These are phyloP conservation scores for Gnaphalium uliginosum DNA, from an alignment of 129 eudicot genomes.

Conservation along the genomic window DNA sequence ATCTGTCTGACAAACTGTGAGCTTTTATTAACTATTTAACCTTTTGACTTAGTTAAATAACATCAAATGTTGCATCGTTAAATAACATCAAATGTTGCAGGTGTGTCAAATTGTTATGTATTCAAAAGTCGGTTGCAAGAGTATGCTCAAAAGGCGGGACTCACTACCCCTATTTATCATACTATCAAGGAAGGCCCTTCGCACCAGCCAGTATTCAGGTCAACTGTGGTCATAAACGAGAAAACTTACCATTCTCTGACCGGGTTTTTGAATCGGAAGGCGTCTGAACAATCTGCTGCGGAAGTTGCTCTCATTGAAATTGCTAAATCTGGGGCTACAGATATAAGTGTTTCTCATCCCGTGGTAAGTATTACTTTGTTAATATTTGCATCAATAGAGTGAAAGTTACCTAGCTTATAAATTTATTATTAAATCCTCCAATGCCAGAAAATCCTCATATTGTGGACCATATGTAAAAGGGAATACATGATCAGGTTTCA, in stretches of 20 bases:
- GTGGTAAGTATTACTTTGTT: conserved; percentile 60
- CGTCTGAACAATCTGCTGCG: conserved; percentile 99
- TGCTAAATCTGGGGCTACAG: conserved; percentile 51
- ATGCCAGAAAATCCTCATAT: background rate
- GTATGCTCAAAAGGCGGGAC: conserved; percentile 80
- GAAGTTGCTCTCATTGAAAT: conserved; percentile 90
- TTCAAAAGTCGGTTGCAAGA: conserved; percentile 98
- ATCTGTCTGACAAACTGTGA: background rate
- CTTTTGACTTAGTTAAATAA: background rate
- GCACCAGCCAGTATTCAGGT: conserved; percentile 87
- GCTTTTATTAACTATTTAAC: background rate
- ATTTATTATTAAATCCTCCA: background rate
- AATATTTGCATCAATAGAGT: background rate
- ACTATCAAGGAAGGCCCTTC: conserved; percentile 97
- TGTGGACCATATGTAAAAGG: background rate
- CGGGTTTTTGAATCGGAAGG: conserved; percentile 83
- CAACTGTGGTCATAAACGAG: conserved; percentile 66
- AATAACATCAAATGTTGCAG: conserved; percentile 40
- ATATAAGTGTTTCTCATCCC: conserved; percentile 61
- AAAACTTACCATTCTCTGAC: conserved; percentile 78
- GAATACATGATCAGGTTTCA: background rate
- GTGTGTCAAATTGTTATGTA: conserved; percentile 82
- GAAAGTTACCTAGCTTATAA: background rate
- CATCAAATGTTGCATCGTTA: conserved; percentile 34
- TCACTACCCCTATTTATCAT: conserved; percentile 72